Evolutionary conservation across 2,329 filamentous ascomycete genomes (phyloP).

Genomic region (Blastomyces silverae): DNA sequence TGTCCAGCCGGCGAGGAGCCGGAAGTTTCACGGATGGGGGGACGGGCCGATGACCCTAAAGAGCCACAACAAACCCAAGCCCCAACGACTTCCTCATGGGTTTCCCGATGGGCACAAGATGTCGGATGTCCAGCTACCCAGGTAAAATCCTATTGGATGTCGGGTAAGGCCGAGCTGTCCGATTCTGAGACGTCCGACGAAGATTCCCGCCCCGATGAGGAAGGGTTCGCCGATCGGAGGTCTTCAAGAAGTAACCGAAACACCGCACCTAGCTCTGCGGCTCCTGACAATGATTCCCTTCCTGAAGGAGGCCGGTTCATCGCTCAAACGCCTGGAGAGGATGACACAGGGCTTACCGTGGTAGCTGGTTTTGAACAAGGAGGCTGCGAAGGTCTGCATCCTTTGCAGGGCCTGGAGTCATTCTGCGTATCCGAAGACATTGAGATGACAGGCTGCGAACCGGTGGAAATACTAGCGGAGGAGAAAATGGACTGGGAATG

Average conservation of each 20-base stretch:
- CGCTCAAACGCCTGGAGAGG: neutral
- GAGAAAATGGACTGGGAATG: neutral
- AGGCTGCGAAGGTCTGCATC: neutral
- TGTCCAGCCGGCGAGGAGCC: neutral
- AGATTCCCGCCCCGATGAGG: neutral
- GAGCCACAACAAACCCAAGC: neutral
- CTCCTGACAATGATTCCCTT: neutral
- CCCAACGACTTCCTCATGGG: neutral
- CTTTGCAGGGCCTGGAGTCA: neutral
- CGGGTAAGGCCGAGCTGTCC: neutral
- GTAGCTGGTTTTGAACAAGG: neutral
- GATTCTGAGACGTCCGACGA: neutral
- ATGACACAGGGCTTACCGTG: neutral
- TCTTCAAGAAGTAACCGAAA: neutral
- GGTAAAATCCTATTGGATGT: neutral
- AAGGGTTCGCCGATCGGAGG: neutral
- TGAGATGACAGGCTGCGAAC: conserved; percentile 1
- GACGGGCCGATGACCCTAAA: neutral
- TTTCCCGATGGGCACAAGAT: neutral
- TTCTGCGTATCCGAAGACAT: neutral
- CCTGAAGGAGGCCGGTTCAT: neutral
- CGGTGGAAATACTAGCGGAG: neutral
- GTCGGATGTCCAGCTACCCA: neutral
- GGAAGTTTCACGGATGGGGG: neutral
- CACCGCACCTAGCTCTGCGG: neutral